A percentile compares a stretch with the other conserved stretches of the same genome.
Conservation (phyloP, 768 basidiomycete genomes). For the Polyporus arcularius region DNA sequence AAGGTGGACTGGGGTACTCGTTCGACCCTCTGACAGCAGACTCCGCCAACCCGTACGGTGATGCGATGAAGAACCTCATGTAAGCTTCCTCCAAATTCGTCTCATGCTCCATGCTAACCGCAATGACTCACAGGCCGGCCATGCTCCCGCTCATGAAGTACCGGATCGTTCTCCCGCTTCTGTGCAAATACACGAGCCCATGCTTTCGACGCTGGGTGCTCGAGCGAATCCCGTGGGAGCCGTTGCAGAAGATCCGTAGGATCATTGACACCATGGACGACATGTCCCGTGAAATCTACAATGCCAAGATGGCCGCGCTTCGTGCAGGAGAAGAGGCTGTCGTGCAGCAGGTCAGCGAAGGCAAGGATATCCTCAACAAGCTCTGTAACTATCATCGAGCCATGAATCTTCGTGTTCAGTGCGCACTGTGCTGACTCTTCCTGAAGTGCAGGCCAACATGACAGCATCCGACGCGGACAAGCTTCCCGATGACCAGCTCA, state of each 20-base stretch:
- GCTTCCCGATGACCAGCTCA: conserved; percentile 19
- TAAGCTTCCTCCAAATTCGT: not conserved
- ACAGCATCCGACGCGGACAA: conserved; percentile 10
- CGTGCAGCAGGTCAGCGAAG: conserved; percentile 28
- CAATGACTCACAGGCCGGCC: conserved; percentile 25
- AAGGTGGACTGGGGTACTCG: conserved; percentile 24
- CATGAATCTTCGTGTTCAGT: not conserved
- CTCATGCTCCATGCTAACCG: no score
- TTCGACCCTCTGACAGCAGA: conserved; percentile 21
- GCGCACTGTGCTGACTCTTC: not conserved
- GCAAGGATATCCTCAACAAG: conserved; percentile 51
- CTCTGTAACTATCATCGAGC: conserved; percentile 36
- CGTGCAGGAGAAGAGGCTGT: conserved; percentile 26
- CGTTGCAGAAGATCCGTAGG: conserved; percentile 41
- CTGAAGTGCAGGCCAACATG: conserved; percentile 22
- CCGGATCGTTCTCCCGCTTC: conserved; percentile 46
- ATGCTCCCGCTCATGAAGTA: conserved; percentile 33
- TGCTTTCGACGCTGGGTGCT: conserved; percentile 44
- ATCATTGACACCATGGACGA: conserved; percentile 51
- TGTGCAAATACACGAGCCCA: conserved; percentile 41
- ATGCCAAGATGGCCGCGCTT: conserved; percentile 36
- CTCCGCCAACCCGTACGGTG: conserved; percentile 14
- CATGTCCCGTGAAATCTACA: conserved; percentile 41
- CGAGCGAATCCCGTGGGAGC: conserved; percentile 39
- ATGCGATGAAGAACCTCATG: conserved; percentile 21